Percentiles rank a stretch among this genome's conserved stretches.
These are phyloP conservation scores for Aspergillus diversus DNA, from an alignment of 495 filamentous ascomycete species.

Conservation along the genomic window DNA sequence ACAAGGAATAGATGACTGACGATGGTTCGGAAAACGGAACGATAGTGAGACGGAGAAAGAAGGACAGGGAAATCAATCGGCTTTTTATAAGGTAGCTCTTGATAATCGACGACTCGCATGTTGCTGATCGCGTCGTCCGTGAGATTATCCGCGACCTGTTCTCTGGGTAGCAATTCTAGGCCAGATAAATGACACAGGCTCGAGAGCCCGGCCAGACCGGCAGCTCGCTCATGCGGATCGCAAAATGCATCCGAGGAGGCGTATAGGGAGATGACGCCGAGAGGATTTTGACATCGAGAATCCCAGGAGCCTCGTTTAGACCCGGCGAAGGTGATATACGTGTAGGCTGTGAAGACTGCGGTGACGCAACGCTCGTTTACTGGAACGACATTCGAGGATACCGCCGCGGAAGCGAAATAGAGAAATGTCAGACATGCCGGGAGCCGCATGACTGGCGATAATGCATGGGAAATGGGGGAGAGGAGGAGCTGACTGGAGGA, in stretches of 20 bases:
- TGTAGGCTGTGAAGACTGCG: conserved; percentile 39
- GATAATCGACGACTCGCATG: conserved; percentile 38
- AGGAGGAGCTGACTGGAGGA: neutral
- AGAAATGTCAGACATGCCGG: neutral
- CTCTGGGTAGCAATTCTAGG: conserved; percentile 34
- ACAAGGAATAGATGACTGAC: conserved; percentile 22
- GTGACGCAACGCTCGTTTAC: conserved; percentile 43
- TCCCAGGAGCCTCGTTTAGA: conserved; percentile 30
- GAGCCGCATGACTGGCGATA: conserved; percentile 8
- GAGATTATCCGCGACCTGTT: conserved; percentile 39
- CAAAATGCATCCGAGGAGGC: conserved; percentile 43
- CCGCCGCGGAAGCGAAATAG: neutral
- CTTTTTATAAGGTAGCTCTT: conserved; percentile 28
- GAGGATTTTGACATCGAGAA: conserved; percentile 38
- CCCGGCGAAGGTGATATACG: conserved; percentile 43
- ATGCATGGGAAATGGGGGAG: neutral
- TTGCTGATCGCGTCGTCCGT: conserved; percentile 39
- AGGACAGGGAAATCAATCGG: conserved; percentile 32
- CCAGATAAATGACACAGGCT: conserved; percentile 34
- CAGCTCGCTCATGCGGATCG: conserved; percentile 26
- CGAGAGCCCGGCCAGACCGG: conserved; percentile 33
- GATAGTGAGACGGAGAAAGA: conserved; percentile 35
- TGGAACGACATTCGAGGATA: conserved; percentile 19
- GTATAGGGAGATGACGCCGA: conserved; percentile 44
- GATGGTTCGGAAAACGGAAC: conserved; percentile 38